phyloP scores from a whole-genome alignment of 306 rosid genomes.

The Crataegus laevigata region DNA sequence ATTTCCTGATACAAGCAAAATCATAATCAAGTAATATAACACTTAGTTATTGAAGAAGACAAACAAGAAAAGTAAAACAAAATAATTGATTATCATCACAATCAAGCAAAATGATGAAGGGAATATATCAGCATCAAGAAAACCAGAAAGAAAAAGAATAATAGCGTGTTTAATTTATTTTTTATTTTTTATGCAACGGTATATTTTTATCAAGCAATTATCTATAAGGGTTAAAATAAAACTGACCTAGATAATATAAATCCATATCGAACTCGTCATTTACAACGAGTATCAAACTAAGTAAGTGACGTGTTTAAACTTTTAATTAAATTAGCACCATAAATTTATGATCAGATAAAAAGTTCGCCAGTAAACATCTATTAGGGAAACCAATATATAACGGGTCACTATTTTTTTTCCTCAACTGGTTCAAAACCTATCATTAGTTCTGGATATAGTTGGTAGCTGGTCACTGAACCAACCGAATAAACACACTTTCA shows the following conservation, averaged over 20 bases:
- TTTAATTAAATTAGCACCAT: no score
- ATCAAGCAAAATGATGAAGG: no score
- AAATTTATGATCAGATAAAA: no score
- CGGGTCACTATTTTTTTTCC: neutral
- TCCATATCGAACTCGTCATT: no score
- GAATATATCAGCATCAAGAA: neutral
- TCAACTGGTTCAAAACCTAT: neutral
- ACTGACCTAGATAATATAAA: no score
- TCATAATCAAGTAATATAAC: neutral
- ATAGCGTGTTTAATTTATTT: no score
- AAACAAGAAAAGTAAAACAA: neutral
- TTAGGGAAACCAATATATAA: neutral
- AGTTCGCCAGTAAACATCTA: neutral
- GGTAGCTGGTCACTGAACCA: neutral
- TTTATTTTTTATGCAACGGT: no score
- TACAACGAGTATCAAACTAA: no score
- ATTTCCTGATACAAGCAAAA: neutral
- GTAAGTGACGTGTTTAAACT: neutral
- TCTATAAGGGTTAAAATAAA: no score
- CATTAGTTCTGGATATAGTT: neutral
- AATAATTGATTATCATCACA: neutral
- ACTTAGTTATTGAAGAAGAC: neutral
- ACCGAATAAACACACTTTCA: neutral
- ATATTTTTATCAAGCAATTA: no score
- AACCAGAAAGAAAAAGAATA: neutral